Conservation (phyloP, 306 rosid species). For the Lagenaria siceraria region DNA sequence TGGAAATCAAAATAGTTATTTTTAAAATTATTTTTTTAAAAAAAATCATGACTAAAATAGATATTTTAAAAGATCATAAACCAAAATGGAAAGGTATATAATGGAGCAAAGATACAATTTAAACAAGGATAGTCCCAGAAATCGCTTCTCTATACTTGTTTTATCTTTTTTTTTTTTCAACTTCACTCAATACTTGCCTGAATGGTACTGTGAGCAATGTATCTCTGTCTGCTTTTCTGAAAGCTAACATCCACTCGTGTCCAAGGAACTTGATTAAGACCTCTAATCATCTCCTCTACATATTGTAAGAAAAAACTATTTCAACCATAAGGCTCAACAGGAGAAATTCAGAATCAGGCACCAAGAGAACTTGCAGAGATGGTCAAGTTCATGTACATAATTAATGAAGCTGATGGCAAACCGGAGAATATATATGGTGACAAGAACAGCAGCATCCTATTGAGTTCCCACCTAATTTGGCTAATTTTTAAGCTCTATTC, state of each 20-base stretch:
- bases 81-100: background rate
- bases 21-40: too few species aligned
- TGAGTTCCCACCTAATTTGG: background rate
- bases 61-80: background rate
- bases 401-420: background rate
- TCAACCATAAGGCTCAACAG: background rate
- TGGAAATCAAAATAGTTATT: background rate
- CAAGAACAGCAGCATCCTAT: background rate
- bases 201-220: constrained; percentile 83
- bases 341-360: background rate
- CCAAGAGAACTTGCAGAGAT: background rate
- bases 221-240: constrained; percentile 63
- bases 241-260: constrained; percentile 96
- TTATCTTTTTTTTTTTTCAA: background rate
- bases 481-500: background rate
- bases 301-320: constrained; percentile 1
- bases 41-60: background rate
- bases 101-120: background rate
- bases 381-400: background rate
- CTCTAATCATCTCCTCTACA: constrained; percentile 84
- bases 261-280: constrained; percentile 82
- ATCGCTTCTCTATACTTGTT: constrained; percentile 10
- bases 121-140: background rate
- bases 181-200: constrained; percentile 43
- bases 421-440: background rate